Percentiles rank a stretch among this genome's conserved stretches.
Conservation (phyloP, 2,329 filamentous ascomycete species). For the Ceratocystis cacaofunesta region DNA sequence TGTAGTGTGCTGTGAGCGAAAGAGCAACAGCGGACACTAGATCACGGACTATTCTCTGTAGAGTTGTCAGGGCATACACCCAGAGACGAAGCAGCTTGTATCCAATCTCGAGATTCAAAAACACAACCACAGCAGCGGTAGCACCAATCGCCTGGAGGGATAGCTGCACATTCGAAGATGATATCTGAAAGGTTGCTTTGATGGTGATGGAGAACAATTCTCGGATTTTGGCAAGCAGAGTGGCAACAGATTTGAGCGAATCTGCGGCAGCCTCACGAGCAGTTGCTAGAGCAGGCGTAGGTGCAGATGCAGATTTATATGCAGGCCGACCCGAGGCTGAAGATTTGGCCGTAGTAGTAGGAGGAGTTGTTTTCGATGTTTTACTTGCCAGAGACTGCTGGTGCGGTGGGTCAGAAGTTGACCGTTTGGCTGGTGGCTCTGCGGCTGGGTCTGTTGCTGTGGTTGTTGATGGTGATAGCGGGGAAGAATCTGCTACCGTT, state of each 20-base stretch:
- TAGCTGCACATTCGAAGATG: slow-evolving; percentile 16
- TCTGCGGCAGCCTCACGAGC: slow-evolving; percentile 10
- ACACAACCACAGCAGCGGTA: slow-evolving; percentile 14
- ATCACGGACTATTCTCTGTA: slow-evolving; percentile 15
- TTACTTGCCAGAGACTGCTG: background rate
- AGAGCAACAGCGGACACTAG: slow-evolving; percentile 9
- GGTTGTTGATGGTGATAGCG: background rate
- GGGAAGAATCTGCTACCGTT: background rate
- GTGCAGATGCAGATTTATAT: background rate
- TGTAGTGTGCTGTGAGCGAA: slow-evolving; percentile 11
- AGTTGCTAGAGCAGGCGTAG: background rate
- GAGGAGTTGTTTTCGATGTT: background rate
- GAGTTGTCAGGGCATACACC: slow-evolving; percentile 14
- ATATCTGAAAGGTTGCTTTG: slow-evolving; percentile 16
- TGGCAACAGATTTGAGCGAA: slow-evolving; percentile 10
- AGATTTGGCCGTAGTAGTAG: background rate
- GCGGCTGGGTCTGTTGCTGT: slow-evolving; percentile 7
- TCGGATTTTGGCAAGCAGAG: slow-evolving; percentile 12
- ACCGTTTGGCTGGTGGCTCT: background rate
- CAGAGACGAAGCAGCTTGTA: slow-evolving; percentile 16
- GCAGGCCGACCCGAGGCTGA: background rate
- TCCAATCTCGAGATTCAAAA: slow-evolving; percentile 16
- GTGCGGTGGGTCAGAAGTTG: background rate
- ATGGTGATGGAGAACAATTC: slow-evolving; percentile 12
- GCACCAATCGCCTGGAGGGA: slow-evolving; percentile 12